Base-by-base conservation (phyloP, 345 rosid genomes). In the Noccaea caerulescens region DNA sequence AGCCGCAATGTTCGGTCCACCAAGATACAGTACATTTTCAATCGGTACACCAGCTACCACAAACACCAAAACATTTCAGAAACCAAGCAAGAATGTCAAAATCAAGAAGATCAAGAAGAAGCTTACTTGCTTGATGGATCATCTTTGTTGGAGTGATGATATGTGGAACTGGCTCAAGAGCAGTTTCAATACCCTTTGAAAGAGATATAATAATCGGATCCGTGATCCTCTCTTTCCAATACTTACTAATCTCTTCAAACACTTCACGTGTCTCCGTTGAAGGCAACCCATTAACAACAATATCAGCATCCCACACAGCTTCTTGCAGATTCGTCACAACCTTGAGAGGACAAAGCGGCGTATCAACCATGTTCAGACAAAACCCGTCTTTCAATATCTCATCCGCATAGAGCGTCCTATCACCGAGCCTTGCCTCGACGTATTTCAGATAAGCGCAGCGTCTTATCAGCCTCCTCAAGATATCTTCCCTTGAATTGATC, bases 251-350 rank as follows among this genome's bases (percentile, higher is more conserved):
- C 78, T 91, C 98, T 78, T 91, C 93, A 63, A 94, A 94, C 63
- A 94, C 96, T 81, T 83, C 78, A 0, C 64, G 77, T 8, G 98
- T 91, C 76, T 94, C 98, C 0, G 98, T 91, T 5, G 99, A 94
- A 42, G 99, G 99, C 84, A 94, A 80, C 11, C 95, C 99, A 79
- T 94, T 94, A 42, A 94, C 86, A 43, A 94, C 92, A 30, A 94
- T 81, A 79, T 94, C 99, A 7, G 99, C 98, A 82, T 94, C 99
- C 98, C 99, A 94, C 38, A 91, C 93, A 66, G 96, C 99, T 80
- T 94, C 99, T 72, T 89, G 99, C 74, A 94, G 77, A 78, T 91
- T 94, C 4, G 93, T 91, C 69, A 94, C 99, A 71, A 91, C 98
- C 68, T 94, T 94, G 58, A 94, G 73, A 10, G 98, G 99, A 34